phyloP scores from a whole-genome alignment of 177 flowering plant genomes.

The Viscum album region DNA sequence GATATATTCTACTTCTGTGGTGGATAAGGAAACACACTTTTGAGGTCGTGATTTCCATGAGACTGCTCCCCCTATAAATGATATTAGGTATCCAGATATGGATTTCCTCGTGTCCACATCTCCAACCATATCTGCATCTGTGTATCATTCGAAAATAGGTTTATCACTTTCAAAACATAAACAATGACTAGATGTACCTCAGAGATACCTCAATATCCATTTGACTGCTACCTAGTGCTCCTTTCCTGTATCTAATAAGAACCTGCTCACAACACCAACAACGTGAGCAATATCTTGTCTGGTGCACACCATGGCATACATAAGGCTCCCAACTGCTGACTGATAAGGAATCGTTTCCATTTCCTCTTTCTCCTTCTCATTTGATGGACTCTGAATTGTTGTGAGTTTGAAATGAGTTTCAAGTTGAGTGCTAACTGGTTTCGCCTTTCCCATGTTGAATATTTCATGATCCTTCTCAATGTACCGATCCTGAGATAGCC shows the following conservation, averaged over 20 bases:
- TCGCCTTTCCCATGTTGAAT: too few species aligned
- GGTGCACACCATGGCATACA: constrained; percentile 2
- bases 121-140: background rate
- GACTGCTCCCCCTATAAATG: background rate
- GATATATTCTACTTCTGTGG: background rate
- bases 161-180: background rate
- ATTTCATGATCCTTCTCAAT: too few species aligned
- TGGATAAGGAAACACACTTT: background rate
- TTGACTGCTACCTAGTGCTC: background rate
- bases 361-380: background rate
- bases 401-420: background rate
- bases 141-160: background rate
- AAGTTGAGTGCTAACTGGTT: too few species aligned
- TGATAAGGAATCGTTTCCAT: background rate
- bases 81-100: background rate
- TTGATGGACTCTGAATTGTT: background rate
- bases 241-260: background rate
- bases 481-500: too few species aligned
- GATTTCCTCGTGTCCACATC: background rate
- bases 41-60: background rate
- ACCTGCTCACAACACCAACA: background rate
- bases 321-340: background rate
- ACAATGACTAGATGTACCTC: background rate
- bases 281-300: background rate
- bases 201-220: background rate